A percentile compares a stretch with the other conserved stretches of the same genome.
phyloP scores from a whole-genome alignment of 768 basidiomycete species.

The Tylopilus cervinicoccineus region DNA sequence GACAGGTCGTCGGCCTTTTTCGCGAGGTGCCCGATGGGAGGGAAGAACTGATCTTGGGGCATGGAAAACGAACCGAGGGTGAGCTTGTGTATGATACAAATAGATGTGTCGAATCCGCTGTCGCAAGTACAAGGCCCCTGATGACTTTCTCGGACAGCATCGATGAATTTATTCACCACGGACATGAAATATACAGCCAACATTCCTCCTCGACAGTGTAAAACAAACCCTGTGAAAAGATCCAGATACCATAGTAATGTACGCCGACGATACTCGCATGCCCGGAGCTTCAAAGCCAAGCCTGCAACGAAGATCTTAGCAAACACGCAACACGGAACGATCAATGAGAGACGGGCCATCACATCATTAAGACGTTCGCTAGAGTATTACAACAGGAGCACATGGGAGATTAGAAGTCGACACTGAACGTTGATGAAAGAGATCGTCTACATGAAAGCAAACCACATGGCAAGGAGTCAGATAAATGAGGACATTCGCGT shows the following conservation, averaged over 20 bases:
- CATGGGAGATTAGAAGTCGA: constrained; percentile 4
- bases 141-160: no score
- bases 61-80: constrained; percentile 10
- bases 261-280: no score
- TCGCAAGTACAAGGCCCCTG: no score
- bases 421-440: not conserved
- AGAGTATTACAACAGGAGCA: constrained; percentile 21
- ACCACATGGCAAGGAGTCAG: not conserved
- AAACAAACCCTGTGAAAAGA: no score
- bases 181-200: not conserved
- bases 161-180: not conserved
- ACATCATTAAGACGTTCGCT: constrained; percentile 13
- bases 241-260: no score
- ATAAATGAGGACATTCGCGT: not conserved
- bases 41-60: constrained; percentile 43
- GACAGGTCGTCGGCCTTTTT: constrained; percentile 38
- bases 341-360: not conserved
- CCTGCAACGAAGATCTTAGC: not conserved
- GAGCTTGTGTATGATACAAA: no score
- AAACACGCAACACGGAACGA: no score
- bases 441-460: constrained; percentile 1
- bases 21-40: constrained; percentile 54
- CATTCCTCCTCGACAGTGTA: no score
- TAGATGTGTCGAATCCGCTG: no score
- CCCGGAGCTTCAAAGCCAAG: not conserved